Percentiles rank a stretch among this genome's conserved stretches.
Conservation (phyloP, 257 asterid species). For the Thymus quinquecostatus region DNA sequence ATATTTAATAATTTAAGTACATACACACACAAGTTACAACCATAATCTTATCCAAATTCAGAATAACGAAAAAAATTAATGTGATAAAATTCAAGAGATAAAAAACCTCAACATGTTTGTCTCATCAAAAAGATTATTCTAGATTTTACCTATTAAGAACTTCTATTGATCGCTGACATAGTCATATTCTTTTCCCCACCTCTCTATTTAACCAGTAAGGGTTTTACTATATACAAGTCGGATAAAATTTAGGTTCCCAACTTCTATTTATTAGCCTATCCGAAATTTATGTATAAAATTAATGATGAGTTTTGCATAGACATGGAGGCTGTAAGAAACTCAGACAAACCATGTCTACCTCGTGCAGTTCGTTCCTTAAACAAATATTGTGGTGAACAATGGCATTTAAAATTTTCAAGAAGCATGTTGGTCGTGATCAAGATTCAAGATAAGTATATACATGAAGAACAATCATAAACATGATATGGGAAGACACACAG, state of each 20-base stretch:
- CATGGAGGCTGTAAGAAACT: neutral
- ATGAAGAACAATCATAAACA: slow-evolving; percentile 10
- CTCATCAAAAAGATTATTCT: neutral
- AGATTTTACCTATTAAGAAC: neutral
- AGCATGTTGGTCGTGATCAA: slow-evolving; percentile 1
- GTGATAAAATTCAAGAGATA: neutral
- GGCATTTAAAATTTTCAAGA: slow-evolving; percentile 19
- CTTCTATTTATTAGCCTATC: neutral
- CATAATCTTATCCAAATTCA: neutral
- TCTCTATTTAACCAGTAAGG: neutral
- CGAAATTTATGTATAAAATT: neutral
- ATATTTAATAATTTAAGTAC: neutral
- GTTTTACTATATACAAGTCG: too few relatives aligned
- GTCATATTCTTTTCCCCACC: neutral
- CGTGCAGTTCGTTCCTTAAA: neutral
- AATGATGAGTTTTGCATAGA: neutral
- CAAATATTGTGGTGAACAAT: neutral
- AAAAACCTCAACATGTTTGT: neutral
- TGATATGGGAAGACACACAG: slow-evolving; percentile 13
- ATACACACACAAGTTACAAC: neutral
- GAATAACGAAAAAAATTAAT: neutral
- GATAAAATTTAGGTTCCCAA: neutral
- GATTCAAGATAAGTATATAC: neutral
- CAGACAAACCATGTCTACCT: neutral
- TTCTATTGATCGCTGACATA: neutral